Base-by-base conservation (phyloP, 306 rosid genomes). In the Begonia masoniana region DNA sequence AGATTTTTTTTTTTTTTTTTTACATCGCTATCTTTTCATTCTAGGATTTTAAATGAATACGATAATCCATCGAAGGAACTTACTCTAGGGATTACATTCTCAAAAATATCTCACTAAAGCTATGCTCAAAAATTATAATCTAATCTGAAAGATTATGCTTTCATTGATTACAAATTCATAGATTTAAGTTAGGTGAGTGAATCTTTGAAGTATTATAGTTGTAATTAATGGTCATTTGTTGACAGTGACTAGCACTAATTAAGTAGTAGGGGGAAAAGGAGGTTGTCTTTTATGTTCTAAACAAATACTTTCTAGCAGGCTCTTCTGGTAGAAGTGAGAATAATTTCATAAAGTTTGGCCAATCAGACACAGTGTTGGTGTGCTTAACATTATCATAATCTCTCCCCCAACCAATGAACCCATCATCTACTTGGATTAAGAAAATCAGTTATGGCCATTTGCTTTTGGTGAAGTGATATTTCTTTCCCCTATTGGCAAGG, bases 401-500 rank as follows among this genome's bases (percentile, higher is more conserved):
- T 10, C 52, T 21, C 43, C 43, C 42, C 13, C 10, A 58, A 48
- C 39, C 54, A 26, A 47, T 17, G 16, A 51, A 17, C 45, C 13
- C 19, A 43, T 50, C 39, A 31, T 9, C 21, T 35, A 42, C 41
- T 68, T 43, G 47, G 19, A 35, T 15, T 55, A 49, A 50, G 12
- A 31, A 39, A 21, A 61, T 16, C 16, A n/a, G 13, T 17, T 47
- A 51, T 4, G 57, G 58, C 52, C 36, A 42, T 42, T 41, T 50
- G 12, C 58, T 56, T 48, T 14, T 39, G 16, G 21, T 10, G 58
- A 63, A 63, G 39, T 10, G 62, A 66, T 63, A 57, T 56, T 49
- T 56, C 58, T 57, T 74, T 74, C 78, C 82, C 57, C 47, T 63
- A 75, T 47, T 61, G 53, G 74, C 73, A 77, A 59, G 60, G 58